Evolutionary conservation across 2,329 filamentous ascomycete genomes (phyloP), one percentile per base, ranked within the genome.

Genomic region (Chaetomium sp.): DNA sequence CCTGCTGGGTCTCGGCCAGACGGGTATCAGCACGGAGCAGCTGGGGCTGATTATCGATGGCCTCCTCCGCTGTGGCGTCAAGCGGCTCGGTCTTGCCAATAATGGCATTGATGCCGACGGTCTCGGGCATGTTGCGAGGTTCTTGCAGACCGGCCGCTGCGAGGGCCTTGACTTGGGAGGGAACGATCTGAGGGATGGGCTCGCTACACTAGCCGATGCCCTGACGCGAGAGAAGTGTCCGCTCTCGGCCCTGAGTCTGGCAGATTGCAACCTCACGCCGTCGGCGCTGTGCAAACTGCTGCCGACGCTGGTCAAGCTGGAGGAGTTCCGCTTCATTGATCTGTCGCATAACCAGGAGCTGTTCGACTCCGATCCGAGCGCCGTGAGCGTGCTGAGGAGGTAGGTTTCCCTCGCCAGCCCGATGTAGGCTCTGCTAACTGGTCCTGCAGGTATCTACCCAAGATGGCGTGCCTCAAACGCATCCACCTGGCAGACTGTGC

Each of bases 161-260:
- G 90, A 96, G 75, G 94, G 92, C 6, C 82, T 99, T 4, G 95
- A 98, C 75, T 79, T 98, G 13, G 92, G 93, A 49, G 92, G 93
- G 27, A 98, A 98, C 71, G 87, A 95, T 69, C 75, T 89, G 21
- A 77, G 80, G 53, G 81, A 86, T 35, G 81, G 85, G 50, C 79
- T 88, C 35, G 83, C 82, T 19, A 76, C 77, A 1, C 76, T 90
- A 57, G 83, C 83, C 3, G 78, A 79, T 2, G 81, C 83, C 0
- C 75, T 89, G n/a, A 75, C 79, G 4, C 78, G 79, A 3, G 79
- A 83, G 23, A 76, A 83, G 25, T 81, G 83, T 59, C 83, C 87
- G 0, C 79, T 96, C 2, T 94, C 90, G 84, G 93, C 92, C 0
- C 79, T 99, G 59, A 94, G 92, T 75, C 78, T 99, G 67, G 92